Percentiles rank a stretch among this genome's conserved stretches.
Conservation (phyloP, 805 yeast species). For the Candida anglica region DNA sequence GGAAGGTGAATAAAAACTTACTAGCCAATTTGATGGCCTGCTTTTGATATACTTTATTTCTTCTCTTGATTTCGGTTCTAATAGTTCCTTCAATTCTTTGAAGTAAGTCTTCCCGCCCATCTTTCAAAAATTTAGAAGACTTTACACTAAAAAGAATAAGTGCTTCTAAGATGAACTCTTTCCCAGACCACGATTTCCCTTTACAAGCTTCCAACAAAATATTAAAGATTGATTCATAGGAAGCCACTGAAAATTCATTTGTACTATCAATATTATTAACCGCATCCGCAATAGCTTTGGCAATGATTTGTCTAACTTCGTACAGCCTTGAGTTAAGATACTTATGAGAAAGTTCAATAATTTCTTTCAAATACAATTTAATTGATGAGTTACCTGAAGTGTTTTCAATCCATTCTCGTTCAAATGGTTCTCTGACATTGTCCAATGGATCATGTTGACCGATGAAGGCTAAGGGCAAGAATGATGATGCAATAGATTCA, state of each 20-base stretch:
- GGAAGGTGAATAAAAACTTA: conserved; percentile 38
- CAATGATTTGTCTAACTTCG: conserved; percentile 64
- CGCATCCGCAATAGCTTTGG: conserved; percentile 59
- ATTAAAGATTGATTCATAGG: conserved; percentile 36
- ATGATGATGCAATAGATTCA: conserved; percentile 54
- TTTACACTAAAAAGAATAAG: conserved; percentile 55
- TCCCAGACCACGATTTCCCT: conserved; percentile 88
- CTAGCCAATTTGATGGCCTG: conserved; percentile 54
- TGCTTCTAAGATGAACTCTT: conserved; percentile 71
- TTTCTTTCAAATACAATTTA: conserved; percentile 66
- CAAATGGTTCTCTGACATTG: conserved; percentile 46
- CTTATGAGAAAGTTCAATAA: conserved; percentile 45
- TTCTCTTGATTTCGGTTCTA: conserved; percentile 58
- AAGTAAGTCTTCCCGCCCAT: conserved; percentile 23
- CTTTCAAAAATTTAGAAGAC: conserved; percentile 24
- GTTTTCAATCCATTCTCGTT: conserved; percentile 71
- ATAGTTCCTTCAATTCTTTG: conserved; percentile 42
- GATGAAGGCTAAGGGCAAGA: conserved; percentile 74
- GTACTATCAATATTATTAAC: conserved; percentile 40
- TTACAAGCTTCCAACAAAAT: conserved; percentile 56
- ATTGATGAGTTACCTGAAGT: conserved; percentile 76
- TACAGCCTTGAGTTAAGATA: conserved; percentile 58
- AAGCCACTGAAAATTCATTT: conserved; percentile 16
- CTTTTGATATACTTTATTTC: conserved; percentile 60
- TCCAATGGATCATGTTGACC: conserved; percentile 64